Evolutionary conservation across 139 green algal species (phyloP), one percentile per base, ranked within the genome.

Genomic region (Chlamydomonas sp.): DNA sequence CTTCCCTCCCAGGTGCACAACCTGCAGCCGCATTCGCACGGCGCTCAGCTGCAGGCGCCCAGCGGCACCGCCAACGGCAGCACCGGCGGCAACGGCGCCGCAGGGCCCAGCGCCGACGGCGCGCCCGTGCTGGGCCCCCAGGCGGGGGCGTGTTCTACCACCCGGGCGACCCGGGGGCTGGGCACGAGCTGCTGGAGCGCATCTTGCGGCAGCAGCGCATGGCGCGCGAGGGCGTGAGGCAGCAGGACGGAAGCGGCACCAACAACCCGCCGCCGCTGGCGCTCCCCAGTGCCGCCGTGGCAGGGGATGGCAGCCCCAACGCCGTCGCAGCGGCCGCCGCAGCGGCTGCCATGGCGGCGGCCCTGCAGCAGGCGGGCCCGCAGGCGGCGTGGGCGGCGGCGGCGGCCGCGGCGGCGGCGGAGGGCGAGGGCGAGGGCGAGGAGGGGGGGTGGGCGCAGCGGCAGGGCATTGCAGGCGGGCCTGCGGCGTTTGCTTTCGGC

Each of bases 201-300:
- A 88, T 88, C 15, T 63, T 88, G 63, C 74, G 69, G 83, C 74
- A 81, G 83, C 83, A 88, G 49, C 83, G 73, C 49, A 63, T 71
- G 4, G 20, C 74, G 1, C 83, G 74, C 16, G 83, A 4, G 18
- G n/a, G n/a, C 12, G n/a, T 66, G 57, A 17, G 16, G 16, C 83
- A 31, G 59, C 82, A 80, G 57, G 68, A 63, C 10, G 82, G 79
- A 59, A 61, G 82, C 71, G 79, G 82, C 82, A 71, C 71, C 61
- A 86, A 71, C 1, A 66, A 86, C 82, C 6, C 20, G 5, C 81
- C 81, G 12, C 81, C 69, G 69, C 57, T 16, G 66, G 58, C 16
- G 17, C 69, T 6, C 9, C 17, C 17, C 69, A 17, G 17, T 1
- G 1, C 7, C 10, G 5, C n/a, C n/a, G n/a, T n/a, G n/a, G n/a